Evolutionary conservation across 768 basidiomycete genomes (phyloP).

Genomic region (Jaapia argillacea): DNA sequence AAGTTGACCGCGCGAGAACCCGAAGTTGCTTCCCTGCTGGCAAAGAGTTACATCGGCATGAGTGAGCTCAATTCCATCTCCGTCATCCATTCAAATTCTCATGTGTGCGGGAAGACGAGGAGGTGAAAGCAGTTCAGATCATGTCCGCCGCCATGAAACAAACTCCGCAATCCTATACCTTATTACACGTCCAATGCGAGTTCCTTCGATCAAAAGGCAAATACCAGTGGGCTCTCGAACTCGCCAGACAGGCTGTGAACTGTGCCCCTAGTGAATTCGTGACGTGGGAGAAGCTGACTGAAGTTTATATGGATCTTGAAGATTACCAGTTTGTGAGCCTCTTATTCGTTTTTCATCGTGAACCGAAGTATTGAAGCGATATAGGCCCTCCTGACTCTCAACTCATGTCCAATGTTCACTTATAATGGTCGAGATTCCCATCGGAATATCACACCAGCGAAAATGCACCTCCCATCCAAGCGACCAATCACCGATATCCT

Average conservation of each 20-base stretch:
- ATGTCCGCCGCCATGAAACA: slow-evolving; percentile 76
- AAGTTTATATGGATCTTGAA: slow-evolving; percentile 84
- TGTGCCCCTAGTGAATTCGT: slow-evolving; percentile 98
- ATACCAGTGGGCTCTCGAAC: slow-evolving; percentile 79
- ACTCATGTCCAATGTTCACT: slow-evolving; percentile 99
- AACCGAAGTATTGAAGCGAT: too few relatives aligned
- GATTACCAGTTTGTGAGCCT: slow-evolving; percentile 62
- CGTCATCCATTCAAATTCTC: too few relatives aligned
- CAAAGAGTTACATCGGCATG: slow-evolving; percentile 92
- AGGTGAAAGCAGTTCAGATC: slow-evolving; percentile 96
- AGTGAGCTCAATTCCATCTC: slow-evolving; percentile 74
- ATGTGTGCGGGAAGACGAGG: slow-evolving; percentile 59
- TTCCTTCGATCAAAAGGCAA: slow-evolving; percentile 84
- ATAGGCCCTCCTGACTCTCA: slow-evolving; percentile 79
- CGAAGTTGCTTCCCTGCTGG: slow-evolving; percentile 81
- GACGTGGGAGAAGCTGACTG: slow-evolving; percentile 97
- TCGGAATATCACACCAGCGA: slow-evolving; percentile 67
- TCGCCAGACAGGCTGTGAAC: slow-evolving; percentile 93
- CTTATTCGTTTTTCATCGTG: not conserved
- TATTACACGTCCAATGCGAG: slow-evolving; percentile 91
- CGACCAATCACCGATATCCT: slow-evolving; percentile 84
- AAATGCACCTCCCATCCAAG: slow-evolving; percentile 80
- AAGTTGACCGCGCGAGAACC: slow-evolving; percentile 80
- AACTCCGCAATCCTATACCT: slow-evolving; percentile 87
- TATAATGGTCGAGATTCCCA: slow-evolving; percentile 95